Evolutionary conservation across 208 protist species (phyloP), one percentile per base, ranked within the genome.

Genomic region (Trypanosoma platydactyli): DNA sequence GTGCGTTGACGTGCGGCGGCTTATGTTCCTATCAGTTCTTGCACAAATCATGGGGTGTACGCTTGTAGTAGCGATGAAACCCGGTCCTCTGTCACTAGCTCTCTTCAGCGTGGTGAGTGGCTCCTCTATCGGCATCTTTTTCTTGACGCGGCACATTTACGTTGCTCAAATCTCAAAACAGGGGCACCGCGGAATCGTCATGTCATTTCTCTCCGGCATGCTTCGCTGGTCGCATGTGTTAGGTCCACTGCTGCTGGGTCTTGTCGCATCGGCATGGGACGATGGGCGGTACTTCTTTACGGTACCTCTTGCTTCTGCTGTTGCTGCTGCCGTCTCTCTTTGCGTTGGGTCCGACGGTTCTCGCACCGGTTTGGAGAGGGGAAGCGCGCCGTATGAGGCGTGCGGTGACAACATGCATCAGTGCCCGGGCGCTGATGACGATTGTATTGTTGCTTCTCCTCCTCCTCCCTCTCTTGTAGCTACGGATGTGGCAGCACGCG

Each of bases 101-200:
- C 7, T 62, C 30, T 95, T 84, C 64, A 83, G 84, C 61, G 60
- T 83, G 0, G 48, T 92, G n/a, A 86, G 81, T 58, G 85, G 87
- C 1, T 62, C 79, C 58, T 91, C 85, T 9, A 76, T 84, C 33
- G 87, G 90, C 13, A 75, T 70, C 42, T 92, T 91, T 70, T 94
- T 96, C 61, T 67, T 96, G 1, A 57, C 87, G 24, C 85, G 86
- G 0, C 87, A 94, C 77, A 89, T 96, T 29, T 91, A 92, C 40
- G 87, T 91, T 16, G 61, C 86, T 11, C 68, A 77, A 5, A 79
- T 89, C 29, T 72, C 77, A 20, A 81, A 83, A n/a, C 82, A 79
- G 54, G 77, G 81, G 63, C 81, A 92, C 45, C 83, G 87, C n/a
- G 90, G 85, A 0, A 84, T 83, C 42, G 69, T 91, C 33, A 88